Conservation (phyloP, 1,284 basidiomycete species). For the Apiotrichum porosum region DNA sequence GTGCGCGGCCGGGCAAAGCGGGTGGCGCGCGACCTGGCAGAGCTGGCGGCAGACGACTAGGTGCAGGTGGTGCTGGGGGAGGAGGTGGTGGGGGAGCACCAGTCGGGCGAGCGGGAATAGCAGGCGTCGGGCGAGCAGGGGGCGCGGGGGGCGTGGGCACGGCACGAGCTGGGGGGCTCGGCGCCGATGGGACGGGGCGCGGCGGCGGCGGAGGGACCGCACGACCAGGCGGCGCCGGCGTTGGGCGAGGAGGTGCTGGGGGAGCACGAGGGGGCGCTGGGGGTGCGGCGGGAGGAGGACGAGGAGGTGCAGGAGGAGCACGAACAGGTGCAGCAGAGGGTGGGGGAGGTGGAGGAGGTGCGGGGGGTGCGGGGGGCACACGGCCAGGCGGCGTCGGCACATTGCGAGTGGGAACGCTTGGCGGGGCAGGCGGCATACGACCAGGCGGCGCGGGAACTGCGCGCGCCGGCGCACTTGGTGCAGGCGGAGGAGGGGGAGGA, state of each 20-base stretch:
- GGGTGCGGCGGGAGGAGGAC: conserved; percentile 2
- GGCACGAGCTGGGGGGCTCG: conserved; percentile 38
- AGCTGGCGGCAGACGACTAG: conserved; percentile 3
- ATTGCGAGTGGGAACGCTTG: neutral
- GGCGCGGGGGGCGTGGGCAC: conserved; percentile 45
- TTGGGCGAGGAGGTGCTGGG: conserved; percentile 2
- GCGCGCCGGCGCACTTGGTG: conserved; percentile 3
- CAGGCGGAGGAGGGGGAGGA: conserved; percentile 19
- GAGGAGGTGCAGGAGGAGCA: conserved; percentile 33
- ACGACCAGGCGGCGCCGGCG: conserved; percentile 12
- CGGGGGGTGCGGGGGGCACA: conserved; percentile 62
- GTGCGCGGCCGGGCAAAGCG: neutral
- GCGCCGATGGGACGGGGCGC: conserved; percentile 31
- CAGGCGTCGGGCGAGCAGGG: conserved; percentile 5
- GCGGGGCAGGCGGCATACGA: neutral
- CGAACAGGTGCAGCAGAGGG: conserved; percentile 7
- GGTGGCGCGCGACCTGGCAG: too few species aligned
- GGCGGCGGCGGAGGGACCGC: conserved; percentile 12
- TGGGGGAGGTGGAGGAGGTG: conserved; percentile 13
- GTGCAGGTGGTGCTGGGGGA: conserved; percentile 22
- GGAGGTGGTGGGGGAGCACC: conserved; percentile 5
- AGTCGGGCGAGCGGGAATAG: neutral
- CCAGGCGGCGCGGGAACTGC: conserved; percentile 3
- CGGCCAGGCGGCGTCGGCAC: conserved; percentile 54
- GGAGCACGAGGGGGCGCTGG: conserved; percentile 22